Percentiles rank a stretch among this genome's conserved stretches.
phyloP scores from a whole-genome alignment of 1,284 basidiomycete species.

The Bondarzewia mesenterica region DNA sequence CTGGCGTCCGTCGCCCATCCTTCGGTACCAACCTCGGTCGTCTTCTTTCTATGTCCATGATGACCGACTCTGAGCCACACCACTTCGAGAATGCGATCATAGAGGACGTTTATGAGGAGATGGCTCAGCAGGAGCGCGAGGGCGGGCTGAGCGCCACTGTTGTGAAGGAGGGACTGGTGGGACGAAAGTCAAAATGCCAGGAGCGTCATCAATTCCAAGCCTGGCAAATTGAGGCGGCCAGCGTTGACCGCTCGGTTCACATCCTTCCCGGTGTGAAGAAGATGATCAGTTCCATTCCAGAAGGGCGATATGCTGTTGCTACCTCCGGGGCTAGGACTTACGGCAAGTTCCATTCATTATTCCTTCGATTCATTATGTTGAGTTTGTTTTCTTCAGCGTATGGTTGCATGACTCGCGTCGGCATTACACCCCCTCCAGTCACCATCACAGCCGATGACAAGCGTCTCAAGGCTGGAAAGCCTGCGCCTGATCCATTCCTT shows the following conservation, averaged over 20 bases:
- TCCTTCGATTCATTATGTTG: neutral
- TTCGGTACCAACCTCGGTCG: slow-evolving; percentile 41
- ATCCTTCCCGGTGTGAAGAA: slow-evolving; percentile 69
- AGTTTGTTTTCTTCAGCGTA: slow-evolving; percentile 31
- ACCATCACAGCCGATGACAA: slow-evolving; percentile 78
- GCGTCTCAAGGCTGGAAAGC: slow-evolving; percentile 58
- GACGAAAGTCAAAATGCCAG: neutral
- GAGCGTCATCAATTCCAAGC: slow-evolving; percentile 23
- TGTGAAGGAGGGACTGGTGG: no score
- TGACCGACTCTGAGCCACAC: neutral
- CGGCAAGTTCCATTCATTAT: slow-evolving; percentile 28
- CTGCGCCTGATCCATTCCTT: slow-evolving; percentile 68
- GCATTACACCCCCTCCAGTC: slow-evolving; percentile 62
- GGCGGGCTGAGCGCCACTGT: neutral
- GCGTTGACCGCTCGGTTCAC: slow-evolving; percentile 59
- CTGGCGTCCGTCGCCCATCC: slow-evolving; percentile 32
- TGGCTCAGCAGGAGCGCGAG: neutral
- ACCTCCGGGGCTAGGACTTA: slow-evolving; percentile 75
- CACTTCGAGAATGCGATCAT: slow-evolving; percentile 3
- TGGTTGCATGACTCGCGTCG: slow-evolving; percentile 66
- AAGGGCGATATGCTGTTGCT: slow-evolving; percentile 64
- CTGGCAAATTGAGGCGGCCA: slow-evolving; percentile 54
- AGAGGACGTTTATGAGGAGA: slow-evolving; percentile 3
- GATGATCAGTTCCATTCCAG: slow-evolving; percentile 63
- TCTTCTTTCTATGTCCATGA: slow-evolving; percentile 15